Conservation (phyloP, 2,329 filamentous ascomycete genomes). For the Penicillium sp. region DNA sequence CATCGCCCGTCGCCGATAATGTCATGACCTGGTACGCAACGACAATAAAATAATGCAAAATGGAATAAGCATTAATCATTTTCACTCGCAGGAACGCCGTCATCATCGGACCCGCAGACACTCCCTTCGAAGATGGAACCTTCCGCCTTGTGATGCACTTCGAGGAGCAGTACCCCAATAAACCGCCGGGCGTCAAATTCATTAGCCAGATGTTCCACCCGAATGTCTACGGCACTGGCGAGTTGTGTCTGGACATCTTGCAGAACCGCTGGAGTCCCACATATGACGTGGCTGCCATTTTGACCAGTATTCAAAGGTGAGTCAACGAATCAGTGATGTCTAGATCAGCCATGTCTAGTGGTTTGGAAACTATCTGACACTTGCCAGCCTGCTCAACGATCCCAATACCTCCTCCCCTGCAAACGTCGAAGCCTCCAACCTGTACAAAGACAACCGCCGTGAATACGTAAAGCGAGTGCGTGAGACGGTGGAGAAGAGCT, state of each 20-base stretch:
- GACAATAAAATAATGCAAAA: background rate
- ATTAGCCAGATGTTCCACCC: slow-evolving; percentile 99
- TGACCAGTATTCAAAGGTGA: slow-evolving; percentile 97
- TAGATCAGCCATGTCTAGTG: background rate
- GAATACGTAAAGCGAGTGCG: slow-evolving; percentile 94
- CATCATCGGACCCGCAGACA: slow-evolving; percentile 95
- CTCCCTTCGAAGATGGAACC: slow-evolving; percentile 96
- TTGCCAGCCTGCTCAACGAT: slow-evolving; percentile 79
- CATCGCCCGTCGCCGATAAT: slow-evolving; percentile 74
- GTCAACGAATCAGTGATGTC: slow-evolving; percentile 9
- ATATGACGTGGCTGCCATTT: slow-evolving; percentile 93
- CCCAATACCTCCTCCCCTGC: slow-evolving; percentile 98
- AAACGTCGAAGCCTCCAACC: slow-evolving; percentile 95
- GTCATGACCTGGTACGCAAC: slow-evolving; percentile 36
- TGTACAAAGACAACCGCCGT: slow-evolving; percentile 96
- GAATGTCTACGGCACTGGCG: slow-evolving; percentile 95
- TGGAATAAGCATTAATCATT: slow-evolving; percentile 22
- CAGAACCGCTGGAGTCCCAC: slow-evolving; percentile 99
- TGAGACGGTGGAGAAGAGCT: slow-evolving; percentile 98
- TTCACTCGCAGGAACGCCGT: slow-evolving; percentile 76
- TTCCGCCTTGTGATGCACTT: slow-evolving; percentile 99
- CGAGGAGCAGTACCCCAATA: slow-evolving; percentile 98
- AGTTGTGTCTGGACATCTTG: slow-evolving; percentile 92
- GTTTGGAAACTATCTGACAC: background rate
- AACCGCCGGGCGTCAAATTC: slow-evolving; percentile 95